Evolutionary conservation across 371 early-diverging fungal genomes (phyloP).

Genomic region (Chytridium lagenaria): DNA sequence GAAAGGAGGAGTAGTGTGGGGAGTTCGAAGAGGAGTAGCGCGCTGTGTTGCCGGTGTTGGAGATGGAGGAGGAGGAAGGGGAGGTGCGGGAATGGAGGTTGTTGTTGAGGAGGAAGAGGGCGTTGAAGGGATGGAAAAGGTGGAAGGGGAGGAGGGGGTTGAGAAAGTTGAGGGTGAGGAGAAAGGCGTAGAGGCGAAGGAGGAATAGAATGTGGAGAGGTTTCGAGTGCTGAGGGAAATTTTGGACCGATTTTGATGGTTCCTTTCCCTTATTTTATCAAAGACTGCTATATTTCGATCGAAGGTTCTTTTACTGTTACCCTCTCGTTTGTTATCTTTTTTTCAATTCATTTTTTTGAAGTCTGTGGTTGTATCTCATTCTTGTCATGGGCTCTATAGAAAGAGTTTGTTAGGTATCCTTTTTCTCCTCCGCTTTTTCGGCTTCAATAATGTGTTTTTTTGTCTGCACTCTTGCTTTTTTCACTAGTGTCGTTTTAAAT

Average conservation of each 20-base stretch:
- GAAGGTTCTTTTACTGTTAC: too few species aligned
- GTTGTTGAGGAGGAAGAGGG: not conserved
- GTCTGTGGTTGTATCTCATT: not conserved
- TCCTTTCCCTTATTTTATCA: too few species aligned
- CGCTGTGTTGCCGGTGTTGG: constrained; percentile 15
- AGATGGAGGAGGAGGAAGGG: constrained; percentile 11
- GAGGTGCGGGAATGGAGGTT: not conserved
- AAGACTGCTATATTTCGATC: too few species aligned
- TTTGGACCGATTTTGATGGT: too few species aligned
- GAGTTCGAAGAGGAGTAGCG: not conserved
- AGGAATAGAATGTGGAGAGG: too few species aligned
- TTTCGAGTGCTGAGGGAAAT: too few species aligned
- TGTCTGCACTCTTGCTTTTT: not conserved
- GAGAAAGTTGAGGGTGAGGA: not conserved
- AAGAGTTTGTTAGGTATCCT: too few species aligned
- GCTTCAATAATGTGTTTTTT: not conserved
- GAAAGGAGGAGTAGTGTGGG: too few species aligned
- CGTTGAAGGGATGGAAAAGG: not conserved
- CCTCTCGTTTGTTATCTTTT: not conserved
- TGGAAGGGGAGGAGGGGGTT: not conserved
- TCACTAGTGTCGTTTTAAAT: too few species aligned
- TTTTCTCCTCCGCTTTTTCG: too few species aligned
- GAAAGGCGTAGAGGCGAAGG: not conserved
- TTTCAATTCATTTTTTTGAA: not conserved
- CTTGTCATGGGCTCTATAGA: too few species aligned